Conservation (phyloP, 768 basidiomycete species). For the Podaxis sp. region DNA sequence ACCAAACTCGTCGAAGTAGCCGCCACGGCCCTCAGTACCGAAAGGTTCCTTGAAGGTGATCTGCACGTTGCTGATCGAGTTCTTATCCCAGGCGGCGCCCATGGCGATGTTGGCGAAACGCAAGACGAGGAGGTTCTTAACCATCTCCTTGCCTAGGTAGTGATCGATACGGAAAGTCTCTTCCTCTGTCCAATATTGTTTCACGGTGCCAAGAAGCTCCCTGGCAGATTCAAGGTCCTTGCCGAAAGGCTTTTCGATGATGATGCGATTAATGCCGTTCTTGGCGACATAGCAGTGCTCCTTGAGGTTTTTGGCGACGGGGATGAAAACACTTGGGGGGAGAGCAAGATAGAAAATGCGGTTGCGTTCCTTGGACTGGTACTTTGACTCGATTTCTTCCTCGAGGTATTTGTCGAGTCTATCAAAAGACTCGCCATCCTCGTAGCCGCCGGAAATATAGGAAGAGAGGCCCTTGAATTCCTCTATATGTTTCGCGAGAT, state of each 20-base stretch:
- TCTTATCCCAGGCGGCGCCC: conserved; percentile 91
- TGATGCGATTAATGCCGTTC: conserved; percentile 83
- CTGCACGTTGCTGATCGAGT: conserved; percentile 94
- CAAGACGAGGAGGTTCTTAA: conserved; percentile 95
- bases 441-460: conserved; percentile 89
- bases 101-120: conserved; percentile 94
- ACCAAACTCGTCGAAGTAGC: conserved; percentile 99
- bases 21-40: conserved; percentile 99
- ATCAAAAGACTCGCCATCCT: conserved; percentile 78
- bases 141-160: conserved; percentile 99
- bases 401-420: conserved; percentile 74
- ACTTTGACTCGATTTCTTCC: conserved; percentile 72
- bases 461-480: conserved; percentile 81
- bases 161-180: conserved; percentile 99
- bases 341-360: conserved; percentile 97
- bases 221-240: conserved; percentile 88
- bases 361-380: conserved; percentile 63
- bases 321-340: conserved; percentile 94
- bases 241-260: conserved; percentile 98
- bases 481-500: conserved; percentile 61
- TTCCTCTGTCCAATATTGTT: conserved; percentile 89
- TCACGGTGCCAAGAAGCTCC: conserved; percentile 74
- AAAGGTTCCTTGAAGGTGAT: conserved; percentile 99
- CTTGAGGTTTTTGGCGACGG: conserved; percentile 82
- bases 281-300: conserved; percentile 71